These are phyloP conservation scores for Naganishia friedmannii DNA, from an alignment of 768 basidiomycete genomes.

Conservation along the genomic window DNA sequence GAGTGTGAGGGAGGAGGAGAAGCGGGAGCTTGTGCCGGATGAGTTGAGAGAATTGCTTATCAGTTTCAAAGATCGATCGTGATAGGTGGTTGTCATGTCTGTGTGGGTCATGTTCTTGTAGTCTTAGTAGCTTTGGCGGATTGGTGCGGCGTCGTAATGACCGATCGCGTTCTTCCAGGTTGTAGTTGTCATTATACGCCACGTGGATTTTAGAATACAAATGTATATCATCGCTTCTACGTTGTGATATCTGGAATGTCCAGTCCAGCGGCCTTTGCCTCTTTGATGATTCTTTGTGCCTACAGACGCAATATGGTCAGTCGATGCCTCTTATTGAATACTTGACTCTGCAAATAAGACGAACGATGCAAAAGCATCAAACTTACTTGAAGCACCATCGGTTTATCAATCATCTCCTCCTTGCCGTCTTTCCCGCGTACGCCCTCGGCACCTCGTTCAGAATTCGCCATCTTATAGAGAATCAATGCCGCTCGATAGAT, in stretches of 20 bases:
- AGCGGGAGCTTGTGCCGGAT: constrained; percentile 27
- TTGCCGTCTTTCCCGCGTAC: constrained; percentile 62
- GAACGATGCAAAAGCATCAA: too few species aligned
- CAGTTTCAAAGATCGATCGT: constrained; percentile 22
- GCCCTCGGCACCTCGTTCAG: constrained; percentile 67
- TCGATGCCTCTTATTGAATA: neutral
- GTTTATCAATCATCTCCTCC: constrained; percentile 81
- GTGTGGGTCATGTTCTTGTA: neutral
- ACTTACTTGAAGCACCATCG: constrained; percentile 77
- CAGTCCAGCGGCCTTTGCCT: constrained; percentile 17
- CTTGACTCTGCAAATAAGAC: too few species aligned
- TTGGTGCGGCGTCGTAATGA: neutral
- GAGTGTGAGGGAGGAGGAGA: constrained; percentile 26
- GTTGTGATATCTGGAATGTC: neutral
- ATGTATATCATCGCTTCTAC: neutral
- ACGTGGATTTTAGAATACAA: neutral
- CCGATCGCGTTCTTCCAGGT: neutral
- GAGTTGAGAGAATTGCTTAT: constrained; percentile 27
- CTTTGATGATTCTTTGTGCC: constrained; percentile 16
- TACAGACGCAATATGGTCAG: neutral
- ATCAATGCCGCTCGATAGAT: constrained; percentile 74
- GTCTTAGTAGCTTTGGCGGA: neutral
- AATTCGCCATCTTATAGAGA: constrained; percentile 62
- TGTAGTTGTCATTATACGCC: neutral
- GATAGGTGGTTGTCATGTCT: neutral